Conservation (phyloP, 345 rosid genomes). For the Eucalyptus pauciflora region DNA sequence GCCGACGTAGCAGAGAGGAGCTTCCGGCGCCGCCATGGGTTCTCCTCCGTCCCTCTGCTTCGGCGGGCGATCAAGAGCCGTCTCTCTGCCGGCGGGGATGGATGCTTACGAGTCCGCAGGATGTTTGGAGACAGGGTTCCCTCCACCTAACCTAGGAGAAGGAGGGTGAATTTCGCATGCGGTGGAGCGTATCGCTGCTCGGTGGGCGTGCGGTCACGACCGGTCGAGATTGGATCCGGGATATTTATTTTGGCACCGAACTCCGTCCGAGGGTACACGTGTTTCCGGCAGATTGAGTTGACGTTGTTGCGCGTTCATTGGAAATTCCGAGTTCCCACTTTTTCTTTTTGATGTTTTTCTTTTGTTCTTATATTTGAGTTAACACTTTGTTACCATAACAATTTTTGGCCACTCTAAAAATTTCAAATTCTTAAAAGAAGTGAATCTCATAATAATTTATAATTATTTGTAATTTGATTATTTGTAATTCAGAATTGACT, state of each 20-base stretch:
- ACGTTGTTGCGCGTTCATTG: neutral
- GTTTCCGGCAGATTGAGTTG: neutral
- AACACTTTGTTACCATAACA: fast-evolving
- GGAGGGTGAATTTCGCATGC: neutral
- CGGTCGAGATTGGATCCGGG: neutral
- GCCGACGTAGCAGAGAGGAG: conserved; percentile 85
- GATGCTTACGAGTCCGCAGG: neutral
- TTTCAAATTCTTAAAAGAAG: no score
- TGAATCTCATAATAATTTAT: no score
- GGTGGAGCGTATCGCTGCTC: neutral
- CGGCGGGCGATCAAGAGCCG: conserved; percentile 22
- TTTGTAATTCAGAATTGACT: fast-evolving
- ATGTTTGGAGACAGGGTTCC: neutral
- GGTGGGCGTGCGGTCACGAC: neutral
- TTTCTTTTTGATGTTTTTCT: neutral
- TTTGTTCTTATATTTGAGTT: neutral
- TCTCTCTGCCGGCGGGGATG: neutral
- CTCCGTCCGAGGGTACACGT: neutral
- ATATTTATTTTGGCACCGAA: neutral
- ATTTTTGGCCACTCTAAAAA: fast-evolving
- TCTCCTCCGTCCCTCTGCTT: neutral
- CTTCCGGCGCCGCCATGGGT: conserved; percentile 85
- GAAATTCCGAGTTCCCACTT: neutral
- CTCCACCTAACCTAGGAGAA: neutral
- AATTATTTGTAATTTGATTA: fast-evolving